These are phyloP conservation scores for Pseudogymnoascus sp. DNA, from an alignment of 2,329 filamentous ascomycete genomes.

Conservation along the genomic window DNA sequence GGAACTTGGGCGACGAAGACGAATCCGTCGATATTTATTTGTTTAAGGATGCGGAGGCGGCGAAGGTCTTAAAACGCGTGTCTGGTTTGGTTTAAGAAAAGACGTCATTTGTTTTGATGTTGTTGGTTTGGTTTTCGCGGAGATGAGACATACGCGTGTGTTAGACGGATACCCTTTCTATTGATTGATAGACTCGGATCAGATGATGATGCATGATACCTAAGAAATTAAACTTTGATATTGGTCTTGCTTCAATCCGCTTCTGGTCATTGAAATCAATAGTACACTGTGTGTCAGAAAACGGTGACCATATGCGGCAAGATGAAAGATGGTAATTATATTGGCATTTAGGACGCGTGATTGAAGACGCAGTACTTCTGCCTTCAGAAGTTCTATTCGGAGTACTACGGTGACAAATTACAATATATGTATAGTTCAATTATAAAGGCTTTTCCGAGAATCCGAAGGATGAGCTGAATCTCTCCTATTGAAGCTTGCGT, in stretches of 20 bases:
- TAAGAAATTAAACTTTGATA: neutral
- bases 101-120: constrained; percentile 3
- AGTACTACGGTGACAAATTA: neutral
- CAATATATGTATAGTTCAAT: neutral
- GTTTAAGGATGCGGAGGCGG: neutral
- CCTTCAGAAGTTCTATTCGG: neutral
- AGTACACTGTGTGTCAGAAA: neutral
- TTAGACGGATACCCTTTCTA: neutral
- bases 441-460: neutral
- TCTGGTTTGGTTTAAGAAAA: neutral
- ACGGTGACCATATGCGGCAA: neutral
- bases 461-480: neutral
- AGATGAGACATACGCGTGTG: neutral
- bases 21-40: constrained; percentile 21
- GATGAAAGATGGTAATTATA: neutral
- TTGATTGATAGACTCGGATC: constrained; percentile 2
- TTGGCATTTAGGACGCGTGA: neutral
- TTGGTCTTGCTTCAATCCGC: neutral
- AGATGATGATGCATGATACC: neutral
- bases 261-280: neutral
- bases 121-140: neutral
- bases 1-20: constrained; percentile 14
- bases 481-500: neutral
- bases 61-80: neutral
- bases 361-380: neutral